Evolutionary conservation across 768 basidiomycete genomes (phyloP), one percentile per base, ranked within the genome.

Genomic region (Pholiota microspora): DNA sequence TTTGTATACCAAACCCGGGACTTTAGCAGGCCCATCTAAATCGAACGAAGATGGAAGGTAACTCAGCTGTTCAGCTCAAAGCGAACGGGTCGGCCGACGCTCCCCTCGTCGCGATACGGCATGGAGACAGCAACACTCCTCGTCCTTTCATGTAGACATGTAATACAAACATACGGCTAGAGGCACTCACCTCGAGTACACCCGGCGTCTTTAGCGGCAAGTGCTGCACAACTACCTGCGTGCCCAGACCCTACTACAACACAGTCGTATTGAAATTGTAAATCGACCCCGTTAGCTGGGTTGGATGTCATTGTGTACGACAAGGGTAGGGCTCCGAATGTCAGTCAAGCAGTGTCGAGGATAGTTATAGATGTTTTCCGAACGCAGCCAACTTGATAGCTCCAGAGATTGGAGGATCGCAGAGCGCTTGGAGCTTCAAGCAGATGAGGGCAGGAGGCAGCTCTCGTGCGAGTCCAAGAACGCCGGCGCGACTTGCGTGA

Each of bases 211-310:
- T 70, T 71, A 12, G 85, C 84, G 47, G 83, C 72, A 38, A 85
- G 70, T 0, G 86, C 86, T 5, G 86, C 84, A 55, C 79, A 85
- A 59, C 81, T 81, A 24, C 85, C 85, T 49, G 86, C 85, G 63
- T 88, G 80, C 16, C 86, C 85, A 23, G 84, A 81, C 12, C 85
- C 85, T 13, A 88, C 71, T 36, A 88, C 75, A 58, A 88, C 73
- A 60, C 82, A 84, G 61, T 86, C 84, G 61, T 71, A 77, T 49
- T 56, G 48, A 60, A 71, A 77, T 50, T 56, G 48, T 38, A 55
- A 16, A 8, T 62, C 42, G 23, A 42, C 18, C 23, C 40, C 40
- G 40, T 21, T 2, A 42, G 21, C 21, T 16, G 40, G 21, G 16
- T 23, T 42, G 35, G 18, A 36, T 23, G 40, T 12, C 40, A 42